Evolutionary conservation across 2,329 filamentous ascomycete genomes (phyloP).

Genomic region (Ciborinia camelliae): DNA sequence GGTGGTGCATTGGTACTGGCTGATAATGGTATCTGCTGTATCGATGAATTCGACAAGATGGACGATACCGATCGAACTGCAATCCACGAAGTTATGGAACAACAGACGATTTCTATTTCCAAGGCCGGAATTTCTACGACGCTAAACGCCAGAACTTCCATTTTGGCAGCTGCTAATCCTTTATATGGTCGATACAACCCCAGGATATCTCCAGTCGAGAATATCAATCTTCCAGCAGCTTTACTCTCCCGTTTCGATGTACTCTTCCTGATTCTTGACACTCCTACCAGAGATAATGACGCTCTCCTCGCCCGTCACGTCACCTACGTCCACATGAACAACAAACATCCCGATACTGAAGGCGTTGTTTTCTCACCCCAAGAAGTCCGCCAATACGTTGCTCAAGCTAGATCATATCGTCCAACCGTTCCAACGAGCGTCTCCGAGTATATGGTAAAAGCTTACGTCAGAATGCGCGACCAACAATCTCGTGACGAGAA

Average conservation of each 20-base stretch:
- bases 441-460: constrained; percentile 94
- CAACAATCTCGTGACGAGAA: constrained; percentile 89
- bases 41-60: constrained; percentile 87
- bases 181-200: constrained; percentile 98
- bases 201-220: constrained; percentile 93
- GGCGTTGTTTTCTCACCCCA: constrained; percentile 82
- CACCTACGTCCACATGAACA: constrained; percentile 95
- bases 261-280: constrained; percentile 94
- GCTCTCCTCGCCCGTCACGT: constrained; percentile 95
- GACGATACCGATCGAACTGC: constrained; percentile 74
- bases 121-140: constrained; percentile 96
- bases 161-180: constrained; percentile 93
- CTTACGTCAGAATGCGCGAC: constrained; percentile 91
- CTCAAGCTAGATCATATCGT: constrained; percentile 83
- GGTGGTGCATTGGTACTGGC: constrained; percentile 76
- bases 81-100: constrained; percentile 85
- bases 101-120: constrained; percentile 79
- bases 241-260: constrained; percentile 96
- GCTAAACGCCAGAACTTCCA: constrained; percentile 91
- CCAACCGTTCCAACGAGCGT: constrained; percentile 81
- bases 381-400: constrained; percentile 94
- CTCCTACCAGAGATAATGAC: constrained; percentile 81
- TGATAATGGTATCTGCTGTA: constrained; percentile 79
- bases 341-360: constrained; percentile 78
- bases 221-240: constrained; percentile 98